Base-by-base conservation (phyloP, 176 grass and related monocot genomes). In the Bromus sterilis region DNA sequence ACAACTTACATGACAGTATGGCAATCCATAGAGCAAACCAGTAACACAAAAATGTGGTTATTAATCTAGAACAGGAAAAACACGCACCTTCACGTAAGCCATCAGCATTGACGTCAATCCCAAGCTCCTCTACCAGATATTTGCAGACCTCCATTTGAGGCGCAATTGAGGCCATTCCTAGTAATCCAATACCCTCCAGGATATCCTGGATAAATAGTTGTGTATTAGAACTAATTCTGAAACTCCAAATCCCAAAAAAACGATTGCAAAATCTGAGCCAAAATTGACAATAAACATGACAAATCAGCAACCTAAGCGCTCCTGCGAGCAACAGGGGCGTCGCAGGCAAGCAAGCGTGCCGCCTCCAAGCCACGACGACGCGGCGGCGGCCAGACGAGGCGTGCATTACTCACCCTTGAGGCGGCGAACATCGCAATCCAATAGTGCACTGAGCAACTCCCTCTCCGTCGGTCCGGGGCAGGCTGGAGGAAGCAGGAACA, bases 41-140 rank as follows among this genome's bases (percentile, higher is more conserved):
- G 15, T 13, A 41, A 11, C 20, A 36, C 66, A 69, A 41, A 68
- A 69, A 24, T 25, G 36, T 1, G 1, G 36, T 42, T 5, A 46
- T 15, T 25, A 3, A 41, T 41, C 36, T 13, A 25, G 66, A 69
- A 42, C n/a, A 70, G 66, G 66, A 70, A 26, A 41, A 25, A 18
- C 23, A 66, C 13, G 16, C 32, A 76, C 64, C 44, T 48, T 65
- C 75, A 24, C n/a, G n/a, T 1, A 35, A 36, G 58, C 65, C 66
- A 29, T 28, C 39, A 21, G 30, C 24, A 78, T 85, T 30, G 28
- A 85, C n/a, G 4, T 85, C 75, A 4, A 70, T 71, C 32, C 66
- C 56, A 48, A 71, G 53, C 40, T 78, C 46, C 65, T 85, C 83
- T 75, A 78, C 83, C 13, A 85, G 14, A 28, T 85, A 78, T 30